These are phyloP conservation scores for Rhodotorula sp. DNA, from an alignment of 1,284 basidiomycete species.

Conservation along the genomic window DNA sequence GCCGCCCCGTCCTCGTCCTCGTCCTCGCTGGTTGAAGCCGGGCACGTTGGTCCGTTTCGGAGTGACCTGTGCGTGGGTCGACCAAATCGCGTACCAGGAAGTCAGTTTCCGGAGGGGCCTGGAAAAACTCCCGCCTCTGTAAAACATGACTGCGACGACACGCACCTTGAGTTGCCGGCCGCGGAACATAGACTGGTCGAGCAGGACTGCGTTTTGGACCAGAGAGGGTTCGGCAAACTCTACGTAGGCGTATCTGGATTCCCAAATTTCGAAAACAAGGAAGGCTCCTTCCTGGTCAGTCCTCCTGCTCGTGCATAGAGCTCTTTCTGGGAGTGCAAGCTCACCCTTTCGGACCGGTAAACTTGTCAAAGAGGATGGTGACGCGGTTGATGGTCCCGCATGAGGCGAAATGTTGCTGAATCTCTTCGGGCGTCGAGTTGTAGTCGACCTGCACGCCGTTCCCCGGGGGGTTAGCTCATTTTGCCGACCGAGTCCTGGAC, in stretches of 20 bases:
- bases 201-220: conserved; percentile 86
- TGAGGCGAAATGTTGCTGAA: conserved; percentile 94
- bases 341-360: conserved; percentile 98
- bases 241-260: conserved; percentile 86
- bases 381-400: conserved; percentile 99
- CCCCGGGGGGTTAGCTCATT: neutral
- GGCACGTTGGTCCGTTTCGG: conserved; percentile 91
- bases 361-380: conserved; percentile 99
- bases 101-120: neutral
- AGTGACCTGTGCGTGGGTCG: conserved; percentile 62
- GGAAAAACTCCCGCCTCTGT: too few species aligned
- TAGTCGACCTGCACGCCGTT: conserved; percentile 79
- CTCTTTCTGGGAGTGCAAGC: conserved; percentile 43
- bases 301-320: neutral
- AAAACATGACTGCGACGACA: neutral
- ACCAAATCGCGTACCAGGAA: too few species aligned
- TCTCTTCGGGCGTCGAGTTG: conserved; percentile 94
- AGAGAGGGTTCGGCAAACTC: conserved; percentile 95
- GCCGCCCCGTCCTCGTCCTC: conserved; percentile 60
- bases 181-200: conserved; percentile 93
- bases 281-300: neutral
- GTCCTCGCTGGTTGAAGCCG: conserved; percentile 60
- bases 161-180: conserved; percentile 86
- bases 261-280: neutral
- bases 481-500: neutral